A percentile compares a stretch with the other conserved stretches of the same genome.
These are phyloP conservation scores for Fomitopsis palustris DNA, from an alignment of 1,284 basidiomycete species.

Conservation along the genomic window DNA sequence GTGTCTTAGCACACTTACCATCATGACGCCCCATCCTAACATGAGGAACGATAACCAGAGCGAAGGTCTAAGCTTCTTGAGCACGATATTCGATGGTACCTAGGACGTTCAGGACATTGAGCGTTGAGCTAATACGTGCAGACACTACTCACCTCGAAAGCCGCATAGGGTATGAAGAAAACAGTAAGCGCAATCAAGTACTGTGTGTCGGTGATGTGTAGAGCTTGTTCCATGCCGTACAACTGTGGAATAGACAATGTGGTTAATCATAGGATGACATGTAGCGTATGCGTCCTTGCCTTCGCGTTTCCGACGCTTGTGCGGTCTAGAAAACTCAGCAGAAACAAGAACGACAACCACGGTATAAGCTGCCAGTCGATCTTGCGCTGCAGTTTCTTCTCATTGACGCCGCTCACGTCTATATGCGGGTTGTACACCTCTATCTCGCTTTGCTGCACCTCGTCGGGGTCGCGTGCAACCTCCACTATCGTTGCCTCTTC, in stretches of 20 bases:
- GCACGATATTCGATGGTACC: constrained; percentile 50
- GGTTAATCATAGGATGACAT: not conserved
- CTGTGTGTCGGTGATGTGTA: constrained; percentile 58
- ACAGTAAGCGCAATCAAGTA: constrained; percentile 63
- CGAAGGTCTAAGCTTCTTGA: constrained; percentile 66
- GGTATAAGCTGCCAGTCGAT: constrained; percentile 63
- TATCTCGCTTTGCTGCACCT: constrained; percentile 6
- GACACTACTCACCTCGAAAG: constrained; percentile 47
- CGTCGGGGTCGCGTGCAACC: not conserved
- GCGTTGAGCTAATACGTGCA: not conserved
- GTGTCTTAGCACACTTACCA: constrained; percentile 37
- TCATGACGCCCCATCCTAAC: constrained; percentile 69
- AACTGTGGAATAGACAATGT: constrained; percentile 35
- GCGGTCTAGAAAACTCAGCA: constrained; percentile 74
- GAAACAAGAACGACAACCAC: constrained; percentile 70
- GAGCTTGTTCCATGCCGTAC: constrained; percentile 49
- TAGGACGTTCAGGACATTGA: not conserved
- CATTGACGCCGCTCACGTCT: constrained; percentile 55
- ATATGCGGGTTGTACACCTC: constrained; percentile 46
- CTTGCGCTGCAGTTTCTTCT: constrained; percentile 61
- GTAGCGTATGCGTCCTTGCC: constrained; percentile 28
- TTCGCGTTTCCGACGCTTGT: constrained; percentile 82
- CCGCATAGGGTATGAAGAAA: constrained; percentile 62
- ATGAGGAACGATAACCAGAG: constrained; percentile 61
- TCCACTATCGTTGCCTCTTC: not conserved